These are phyloP conservation scores for Plasmodium relictum DNA, from an alignment of 169 alveolate species.

Conservation along the genomic window DNA sequence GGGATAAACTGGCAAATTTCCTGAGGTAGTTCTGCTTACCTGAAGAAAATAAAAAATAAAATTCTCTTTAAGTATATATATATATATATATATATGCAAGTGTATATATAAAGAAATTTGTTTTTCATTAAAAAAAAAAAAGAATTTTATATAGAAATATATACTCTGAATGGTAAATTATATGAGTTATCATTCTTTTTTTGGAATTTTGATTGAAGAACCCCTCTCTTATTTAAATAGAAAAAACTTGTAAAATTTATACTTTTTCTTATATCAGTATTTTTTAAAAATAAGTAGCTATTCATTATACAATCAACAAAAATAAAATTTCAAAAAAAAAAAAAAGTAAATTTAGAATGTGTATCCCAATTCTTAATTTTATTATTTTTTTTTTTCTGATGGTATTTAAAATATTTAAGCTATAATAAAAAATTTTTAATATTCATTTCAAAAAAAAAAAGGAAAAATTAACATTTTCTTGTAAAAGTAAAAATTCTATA, in stretches of 20 bases:
- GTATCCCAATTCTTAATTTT: no score
- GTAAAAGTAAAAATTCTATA: no score
- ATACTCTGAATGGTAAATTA: slow-evolving; percentile 84
- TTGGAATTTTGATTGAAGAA: slow-evolving; percentile 85
- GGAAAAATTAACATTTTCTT: no score
- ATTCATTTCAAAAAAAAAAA: no score
- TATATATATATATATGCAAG: neutral
- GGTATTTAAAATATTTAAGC: no score
- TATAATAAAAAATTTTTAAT: no score
- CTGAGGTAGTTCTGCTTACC: slow-evolving; percentile 91
- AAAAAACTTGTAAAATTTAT: slow-evolving; percentile 12
- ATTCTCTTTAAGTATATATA: neutral
- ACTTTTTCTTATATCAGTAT: slow-evolving; percentile 8
- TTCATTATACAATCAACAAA: slow-evolving; percentile 21
- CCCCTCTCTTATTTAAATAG: slow-evolving; percentile 63
- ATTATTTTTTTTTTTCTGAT: no score
- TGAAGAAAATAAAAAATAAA: slow-evolving; percentile 21
- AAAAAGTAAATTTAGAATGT: neutral
- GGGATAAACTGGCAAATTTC: slow-evolving; percentile 89
- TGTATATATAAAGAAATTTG: neutral
- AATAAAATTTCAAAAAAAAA: neutral
- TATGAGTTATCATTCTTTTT: slow-evolving; percentile 77
- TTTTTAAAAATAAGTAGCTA: slow-evolving; percentile 7
- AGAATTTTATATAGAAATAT: neutral
- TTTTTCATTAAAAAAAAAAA: neutral